Conservation (phyloP, 371 early-diverging fungal species). For the Entomophthora muscae region DNA sequence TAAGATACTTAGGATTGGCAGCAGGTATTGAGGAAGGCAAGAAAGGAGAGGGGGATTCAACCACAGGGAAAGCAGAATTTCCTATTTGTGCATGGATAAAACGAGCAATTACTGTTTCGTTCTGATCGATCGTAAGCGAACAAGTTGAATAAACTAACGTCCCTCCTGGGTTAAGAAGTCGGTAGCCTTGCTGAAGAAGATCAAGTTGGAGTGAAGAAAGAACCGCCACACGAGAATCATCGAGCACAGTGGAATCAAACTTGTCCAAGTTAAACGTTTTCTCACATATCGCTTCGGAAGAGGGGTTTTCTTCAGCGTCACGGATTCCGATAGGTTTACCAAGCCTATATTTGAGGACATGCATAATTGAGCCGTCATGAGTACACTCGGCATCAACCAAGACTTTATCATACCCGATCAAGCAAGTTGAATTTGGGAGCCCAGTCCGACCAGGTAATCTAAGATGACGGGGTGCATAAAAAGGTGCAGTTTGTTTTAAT, state of each 20-base stretch:
- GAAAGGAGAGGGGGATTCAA: neutral
- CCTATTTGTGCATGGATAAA: slow-evolving; percentile 35
- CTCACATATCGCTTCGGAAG: neutral
- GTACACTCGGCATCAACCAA: slow-evolving; percentile 95
- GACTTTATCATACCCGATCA: slow-evolving; percentile 60
- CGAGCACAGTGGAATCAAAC: neutral
- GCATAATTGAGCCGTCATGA: slow-evolving; percentile 84
- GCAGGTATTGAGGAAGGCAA: neutral
- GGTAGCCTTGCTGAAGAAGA: neutral
- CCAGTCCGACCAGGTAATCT: slow-evolving; percentile 28
- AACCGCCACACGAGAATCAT: neutral
- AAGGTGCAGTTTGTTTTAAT: slow-evolving; percentile 23
- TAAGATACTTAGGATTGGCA: neutral
- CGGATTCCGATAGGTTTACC: neutral
- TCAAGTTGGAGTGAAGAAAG: neutral
- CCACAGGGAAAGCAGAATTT: slow-evolving; percentile 2
- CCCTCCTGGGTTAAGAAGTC: slow-evolving; percentile 50
- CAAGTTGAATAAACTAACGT: slow-evolving; percentile 79
- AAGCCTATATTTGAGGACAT: slow-evolving; percentile 38
- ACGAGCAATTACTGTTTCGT: slow-evolving; percentile 62
- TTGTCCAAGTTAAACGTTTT: neutral
- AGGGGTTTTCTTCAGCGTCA: neutral
- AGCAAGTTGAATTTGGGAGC: no score
- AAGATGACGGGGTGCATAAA: slow-evolving; percentile 56
- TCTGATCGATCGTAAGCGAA: slow-evolving; percentile 51